Evolutionary conservation across 352 stramenopile genomes (phyloP).

Genomic region (Phytophthora fragariaefolia): DNA sequence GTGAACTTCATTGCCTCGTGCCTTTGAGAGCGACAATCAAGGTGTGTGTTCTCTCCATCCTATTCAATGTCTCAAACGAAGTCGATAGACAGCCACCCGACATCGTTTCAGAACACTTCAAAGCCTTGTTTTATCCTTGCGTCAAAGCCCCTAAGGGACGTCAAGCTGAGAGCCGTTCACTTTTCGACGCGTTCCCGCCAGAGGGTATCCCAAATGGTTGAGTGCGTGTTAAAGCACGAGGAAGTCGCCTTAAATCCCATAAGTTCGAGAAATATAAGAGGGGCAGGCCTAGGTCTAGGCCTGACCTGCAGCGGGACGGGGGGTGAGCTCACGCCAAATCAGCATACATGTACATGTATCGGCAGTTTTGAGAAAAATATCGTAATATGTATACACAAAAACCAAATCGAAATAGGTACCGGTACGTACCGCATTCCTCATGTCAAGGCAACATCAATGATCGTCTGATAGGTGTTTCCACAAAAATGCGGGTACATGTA

Average conservation of each 20-base stretch:
- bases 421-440: too few relatives aligned
- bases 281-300: background rate
- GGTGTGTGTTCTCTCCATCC: slow-evolving; percentile 1
- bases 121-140: slow-evolving; percentile 6
- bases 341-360: too few relatives aligned
- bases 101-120: slow-evolving; percentile 1
- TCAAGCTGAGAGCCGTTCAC: slow-evolving; percentile 2
- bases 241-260: background rate
- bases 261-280: background rate
- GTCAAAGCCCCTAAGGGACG: background rate
- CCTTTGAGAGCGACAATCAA: background rate
- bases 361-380: too few relatives aligned
- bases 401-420: too few relatives aligned
- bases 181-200: background rate
- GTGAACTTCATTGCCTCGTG: slow-evolving; percentile 41
- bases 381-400: too few relatives aligned
- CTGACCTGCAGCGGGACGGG: background rate
- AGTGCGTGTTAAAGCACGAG: background rate
- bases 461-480: too few relatives aligned
- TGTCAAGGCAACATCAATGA: too few relatives aligned
- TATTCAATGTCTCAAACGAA: too few relatives aligned
- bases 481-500: too few relatives aligned
- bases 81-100: background rate
- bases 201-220: slow-evolving; percentile 5
- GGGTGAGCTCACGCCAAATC: too few relatives aligned